Evolutionary conservation across 352 stramenopile species (phyloP), one percentile per base, ranked within the genome.

Genomic region (Pythium phragmiticola): DNA sequence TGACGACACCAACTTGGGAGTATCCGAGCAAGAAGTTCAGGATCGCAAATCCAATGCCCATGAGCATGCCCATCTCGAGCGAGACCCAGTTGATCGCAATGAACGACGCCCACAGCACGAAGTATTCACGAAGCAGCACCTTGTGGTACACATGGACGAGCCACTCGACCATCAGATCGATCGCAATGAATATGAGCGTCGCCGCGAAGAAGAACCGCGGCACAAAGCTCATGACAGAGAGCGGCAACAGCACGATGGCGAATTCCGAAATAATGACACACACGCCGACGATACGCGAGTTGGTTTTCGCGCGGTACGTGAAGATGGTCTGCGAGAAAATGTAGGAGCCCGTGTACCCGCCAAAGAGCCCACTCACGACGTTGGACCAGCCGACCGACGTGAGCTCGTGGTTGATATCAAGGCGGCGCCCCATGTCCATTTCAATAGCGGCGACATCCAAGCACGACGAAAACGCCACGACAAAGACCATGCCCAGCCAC

Each of bases 251-350:
- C 30, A 93, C 86, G 45, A 98, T 82, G 23, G 81, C 83, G 48
- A 97, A 89, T 70, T 97, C 91, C 28, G 72, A 89, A 45, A 89
- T 47, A 43, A 97, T 95, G 60, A 98, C 90, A 34, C 95, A 89
- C 4, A 97, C 50, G 43, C 95, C 95, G 56, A 98, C 94, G 49
- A 96, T 80, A 16, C 92, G 77, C 36, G 85, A 95, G 66, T 98
- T 92, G 67, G 88, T 89, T 57, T 90, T 89, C 65, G 92, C 97
- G 7, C 92, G 84, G 72, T 94, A 98, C 21, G 96, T 98, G 74
- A 99, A 99, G 64, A 99, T 98, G 19, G 95, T 99, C 80, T 99
- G 97, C 34, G 84, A 98, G 75, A 99, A 99, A 64, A 99, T 99
- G 75, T 99, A 99, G 26, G 87, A 98, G 8, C 97, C 97, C 12